These are phyloP conservation scores for Hericium coralloides DNA, from an alignment of 768 basidiomycete genomes.

Conservation along the genomic window DNA sequence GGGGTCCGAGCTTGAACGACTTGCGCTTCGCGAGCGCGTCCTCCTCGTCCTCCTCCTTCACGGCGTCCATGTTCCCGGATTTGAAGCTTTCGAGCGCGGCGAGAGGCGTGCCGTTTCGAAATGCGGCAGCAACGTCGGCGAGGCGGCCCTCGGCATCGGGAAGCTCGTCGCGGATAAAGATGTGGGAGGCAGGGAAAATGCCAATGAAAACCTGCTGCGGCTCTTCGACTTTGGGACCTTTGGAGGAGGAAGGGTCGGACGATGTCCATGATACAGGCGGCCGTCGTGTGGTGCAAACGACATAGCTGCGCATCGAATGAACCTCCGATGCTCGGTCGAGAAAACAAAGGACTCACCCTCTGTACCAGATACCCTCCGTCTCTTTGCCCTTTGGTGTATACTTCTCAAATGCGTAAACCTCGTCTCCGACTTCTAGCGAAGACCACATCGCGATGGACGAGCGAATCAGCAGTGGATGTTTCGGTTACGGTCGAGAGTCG, in stretches of 20 bases:
- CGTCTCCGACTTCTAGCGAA: conserved; percentile 90
- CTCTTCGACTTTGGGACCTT: conserved; percentile 59
- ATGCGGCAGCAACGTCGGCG: conserved; percentile 58
- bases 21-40: conserved; percentile 34
- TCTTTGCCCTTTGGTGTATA: conserved; percentile 70
- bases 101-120: conserved; percentile 27
- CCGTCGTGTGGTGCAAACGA: conserved; percentile 72
- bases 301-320: conserved; percentile 50
- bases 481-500: conserved; percentile 56
- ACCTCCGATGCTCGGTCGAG: background rate
- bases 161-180: conserved; percentile 78
- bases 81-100: conserved; percentile 36
- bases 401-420: conserved; percentile 94
- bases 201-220: conserved; percentile 87
- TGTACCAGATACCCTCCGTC: conserved; percentile 80
- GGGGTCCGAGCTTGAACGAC: conserved; percentile 66
- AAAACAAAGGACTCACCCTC: conserved; percentile 59
- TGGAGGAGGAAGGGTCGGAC: conserved; percentile 47
- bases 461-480: conserved; percentile 48
- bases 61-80: conserved; percentile 40
- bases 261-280: conserved; percentile 60
- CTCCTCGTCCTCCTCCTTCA: conserved; percentile 63
- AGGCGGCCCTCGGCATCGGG: conserved; percentile 84
- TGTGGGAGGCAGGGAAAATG: conserved; percentile 87
- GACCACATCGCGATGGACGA: conserved; percentile 66